Conservation (phyloP, 306 rosid species). For the Begonia fuchsioides region DNA sequence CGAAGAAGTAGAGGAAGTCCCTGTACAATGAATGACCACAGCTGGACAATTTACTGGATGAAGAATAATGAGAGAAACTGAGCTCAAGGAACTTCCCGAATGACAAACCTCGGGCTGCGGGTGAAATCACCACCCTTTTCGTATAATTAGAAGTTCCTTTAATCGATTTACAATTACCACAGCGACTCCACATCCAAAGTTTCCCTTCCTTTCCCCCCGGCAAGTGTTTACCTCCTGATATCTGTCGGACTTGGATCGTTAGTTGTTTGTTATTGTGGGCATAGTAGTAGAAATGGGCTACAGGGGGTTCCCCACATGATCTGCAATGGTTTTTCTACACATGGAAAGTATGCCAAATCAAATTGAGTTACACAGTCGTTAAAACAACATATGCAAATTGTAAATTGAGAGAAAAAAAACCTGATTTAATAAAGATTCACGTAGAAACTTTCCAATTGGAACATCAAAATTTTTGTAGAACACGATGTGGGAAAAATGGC, state of each 20-base stretch:
- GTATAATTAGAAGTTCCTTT: constrained; percentile 29
- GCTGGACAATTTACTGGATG: too few species aligned
- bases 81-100: too few species aligned
- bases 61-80: too few species aligned
- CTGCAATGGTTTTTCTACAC: constrained; percentile 69
- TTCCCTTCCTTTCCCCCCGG: constrained; percentile 69
- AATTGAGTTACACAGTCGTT: not conserved
- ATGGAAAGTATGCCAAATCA: not conserved
- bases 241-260: constrained; percentile 56
- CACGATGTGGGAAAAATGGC: too few species aligned
- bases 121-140: constrained; percentile 74
- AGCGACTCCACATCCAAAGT: constrained; percentile 98
- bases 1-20: constrained; percentile 84
- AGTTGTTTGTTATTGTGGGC: too few species aligned
- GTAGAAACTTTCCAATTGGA: constrained; percentile 72
- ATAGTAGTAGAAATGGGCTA: constrained; percentile 69
- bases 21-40: too few species aligned
- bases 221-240: constrained; percentile 26
- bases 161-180: constrained; percentile 59
- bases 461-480: too few species aligned
- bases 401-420: constrained; percentile 14
- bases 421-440: constrained; percentile 80
- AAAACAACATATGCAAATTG: not conserved
- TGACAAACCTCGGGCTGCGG: constrained; percentile 57
- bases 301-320: constrained; percentile 69